Conservation (phyloP, 2,329 filamentous ascomycete genomes). For the Tolypocladium sp. region DNA sequence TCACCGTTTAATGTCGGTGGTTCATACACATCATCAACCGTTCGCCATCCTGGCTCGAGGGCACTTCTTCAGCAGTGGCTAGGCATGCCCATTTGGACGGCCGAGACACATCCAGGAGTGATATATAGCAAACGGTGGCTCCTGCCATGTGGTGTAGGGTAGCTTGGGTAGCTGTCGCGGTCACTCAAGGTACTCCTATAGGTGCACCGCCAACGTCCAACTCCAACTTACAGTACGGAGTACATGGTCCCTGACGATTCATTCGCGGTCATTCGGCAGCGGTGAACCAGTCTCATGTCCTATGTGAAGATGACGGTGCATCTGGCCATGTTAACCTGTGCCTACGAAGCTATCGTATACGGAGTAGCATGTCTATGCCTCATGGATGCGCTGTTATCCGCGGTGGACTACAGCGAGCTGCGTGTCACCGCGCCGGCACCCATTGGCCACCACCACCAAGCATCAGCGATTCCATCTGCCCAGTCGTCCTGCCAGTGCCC, state of each 20-base stretch:
- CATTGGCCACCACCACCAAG: background rate
- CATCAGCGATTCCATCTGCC: background rate
- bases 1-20: background rate
- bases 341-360: background rate
- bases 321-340: background rate
- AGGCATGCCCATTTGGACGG: too few species aligned
- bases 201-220: background rate
- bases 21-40: background rate
- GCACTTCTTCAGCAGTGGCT: too few species aligned
- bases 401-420: background rate
- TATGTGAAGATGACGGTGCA: background rate
- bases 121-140: too few species aligned
- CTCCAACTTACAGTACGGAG: too few species aligned
- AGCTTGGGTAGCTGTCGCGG: background rate
- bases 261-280: too few species aligned
- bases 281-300: background rate
- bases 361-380: background rate
- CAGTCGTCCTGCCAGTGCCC: background rate
- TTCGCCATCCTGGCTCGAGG: background rate
- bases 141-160: background rate
- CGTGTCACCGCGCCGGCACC: background rate
- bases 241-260: background rate
- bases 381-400: background rate
- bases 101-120: background rate
- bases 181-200: background rate